Evolutionary conservation across 805 yeast genomes (phyloP).

Genomic region (Lipomyces spencermartinsiae): DNA sequence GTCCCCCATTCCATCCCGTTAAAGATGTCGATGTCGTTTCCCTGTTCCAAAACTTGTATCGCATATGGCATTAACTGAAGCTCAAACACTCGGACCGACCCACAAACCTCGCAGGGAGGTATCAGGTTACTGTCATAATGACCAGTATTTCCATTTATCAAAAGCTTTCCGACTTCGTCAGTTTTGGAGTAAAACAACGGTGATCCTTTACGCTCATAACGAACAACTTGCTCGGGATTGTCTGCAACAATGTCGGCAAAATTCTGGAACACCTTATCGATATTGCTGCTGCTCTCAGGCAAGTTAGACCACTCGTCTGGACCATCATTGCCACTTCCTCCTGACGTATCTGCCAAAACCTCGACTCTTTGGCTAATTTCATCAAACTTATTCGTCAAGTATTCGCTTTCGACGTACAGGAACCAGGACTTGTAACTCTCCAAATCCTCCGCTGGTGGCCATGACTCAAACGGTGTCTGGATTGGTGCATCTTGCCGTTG

Average conservation of each 20-base stretch:
- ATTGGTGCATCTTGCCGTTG: background rate
- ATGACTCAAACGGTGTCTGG: slow-evolving; percentile 20
- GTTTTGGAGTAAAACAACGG: slow-evolving; percentile 76
- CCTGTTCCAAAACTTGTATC: slow-evolving; percentile 77
- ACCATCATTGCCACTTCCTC: slow-evolving; percentile 22
- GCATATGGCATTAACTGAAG: slow-evolving; percentile 94
- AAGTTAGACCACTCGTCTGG: slow-evolving; percentile 36
- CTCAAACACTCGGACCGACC: slow-evolving; percentile 64
- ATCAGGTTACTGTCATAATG: slow-evolving; percentile 46
- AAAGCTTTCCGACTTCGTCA: slow-evolving; percentile 59
- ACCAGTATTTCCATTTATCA: slow-evolving; percentile 36
- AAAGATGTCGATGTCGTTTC: slow-evolving; percentile 51
- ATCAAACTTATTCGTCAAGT: slow-evolving; percentile 21
- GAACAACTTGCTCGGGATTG: slow-evolving; percentile 84
- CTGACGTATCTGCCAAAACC: slow-evolving; percentile 40
- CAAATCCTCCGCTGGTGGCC: slow-evolving; percentile 20
- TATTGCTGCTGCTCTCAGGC: slow-evolving; percentile 45
- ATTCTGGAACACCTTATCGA: slow-evolving; percentile 78
- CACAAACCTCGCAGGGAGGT: slow-evolving; percentile 70
- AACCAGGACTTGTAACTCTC: slow-evolving; percentile 35
- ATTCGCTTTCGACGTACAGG: slow-evolving; percentile 39
- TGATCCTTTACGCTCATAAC: slow-evolving; percentile 80
- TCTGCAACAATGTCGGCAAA: slow-evolving; percentile 77
- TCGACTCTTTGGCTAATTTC: slow-evolving; percentile 22
- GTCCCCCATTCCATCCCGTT: slow-evolving; percentile 99